Evolutionary conservation across 768 basidiomycete genomes (phyloP).

Genomic region (Hericium rajendrae): DNA sequence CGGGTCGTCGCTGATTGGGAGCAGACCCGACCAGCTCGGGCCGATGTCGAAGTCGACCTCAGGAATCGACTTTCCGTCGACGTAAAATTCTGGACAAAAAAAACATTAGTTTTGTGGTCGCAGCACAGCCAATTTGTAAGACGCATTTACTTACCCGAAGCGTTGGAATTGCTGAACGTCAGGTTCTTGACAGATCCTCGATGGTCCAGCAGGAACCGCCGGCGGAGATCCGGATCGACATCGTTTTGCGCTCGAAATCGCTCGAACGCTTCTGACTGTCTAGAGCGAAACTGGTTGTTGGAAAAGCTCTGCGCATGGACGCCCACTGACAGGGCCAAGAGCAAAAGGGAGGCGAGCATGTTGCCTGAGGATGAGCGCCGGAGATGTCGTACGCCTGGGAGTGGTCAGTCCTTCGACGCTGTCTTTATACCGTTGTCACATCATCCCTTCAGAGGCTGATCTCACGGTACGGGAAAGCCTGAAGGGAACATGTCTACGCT

Average conservation of each 20-base stretch:
- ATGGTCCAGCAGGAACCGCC: not conserved
- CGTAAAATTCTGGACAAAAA: conserved; percentile 3
- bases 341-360: not conserved
- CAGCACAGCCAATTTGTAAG: not conserved
- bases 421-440: no score
- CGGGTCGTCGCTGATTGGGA: conserved; percentile 9
- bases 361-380: no score
- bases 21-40: conserved; percentile 11
- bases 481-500: no score
- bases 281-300: not conserved
- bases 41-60: conserved; percentile 12
- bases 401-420: no score
- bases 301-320: not conserved
- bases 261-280: not conserved
- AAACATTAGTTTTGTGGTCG: not conserved
- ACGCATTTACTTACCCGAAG: not conserved
- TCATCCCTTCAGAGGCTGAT: no score
- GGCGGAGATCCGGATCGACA: not conserved
- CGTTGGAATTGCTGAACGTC: not conserved
- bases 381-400: no score
- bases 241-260: not conserved
- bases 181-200: not conserved
- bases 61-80: conserved; percentile 7
- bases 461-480: no score
- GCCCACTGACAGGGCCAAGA: not conserved